phyloP scores from a whole-genome alignment of 305 asterid species.

The Euphrasia arctica region DNA sequence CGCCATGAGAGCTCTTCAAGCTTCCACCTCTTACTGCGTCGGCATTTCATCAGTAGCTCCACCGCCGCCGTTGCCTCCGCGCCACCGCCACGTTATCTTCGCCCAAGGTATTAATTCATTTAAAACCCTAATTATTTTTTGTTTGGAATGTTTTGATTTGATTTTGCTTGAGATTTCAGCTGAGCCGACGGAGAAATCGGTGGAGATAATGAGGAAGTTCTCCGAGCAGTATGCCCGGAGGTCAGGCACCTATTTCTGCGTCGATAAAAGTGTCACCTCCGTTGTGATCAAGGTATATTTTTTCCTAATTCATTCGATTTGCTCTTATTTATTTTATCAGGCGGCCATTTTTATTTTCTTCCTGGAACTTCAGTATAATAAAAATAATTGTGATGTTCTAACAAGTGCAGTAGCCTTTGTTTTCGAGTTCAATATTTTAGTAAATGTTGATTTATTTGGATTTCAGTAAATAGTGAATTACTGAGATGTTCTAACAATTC shows the following conservation, averaged over 20 bases:
- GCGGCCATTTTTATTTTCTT: too few relatives aligned
- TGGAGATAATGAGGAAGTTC: slow-evolving; percentile 92
- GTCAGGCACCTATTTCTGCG: slow-evolving; percentile 84
- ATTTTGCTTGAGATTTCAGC: slow-evolving; percentile 37
- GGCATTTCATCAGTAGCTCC: slow-evolving; percentile 27
- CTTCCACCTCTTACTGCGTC: slow-evolving; percentile 34
- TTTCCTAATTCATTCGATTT: slow-evolving; percentile 18
- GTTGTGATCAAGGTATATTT: slow-evolving; percentile 89
- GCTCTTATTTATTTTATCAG: not conserved
- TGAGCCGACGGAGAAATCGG: slow-evolving; percentile 93
- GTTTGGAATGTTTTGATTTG: slow-evolving; percentile 12
- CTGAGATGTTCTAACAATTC: too few relatives aligned
- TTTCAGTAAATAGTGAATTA: too few relatives aligned
- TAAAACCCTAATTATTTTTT: not conserved
- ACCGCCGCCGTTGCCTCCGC: slow-evolving; percentile 16
- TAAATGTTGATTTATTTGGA: too few relatives aligned
- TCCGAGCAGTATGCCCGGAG: slow-evolving; percentile 97
- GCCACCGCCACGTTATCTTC: slow-evolving; percentile 21
- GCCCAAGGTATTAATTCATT: slow-evolving; percentile 41
- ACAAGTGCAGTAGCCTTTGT: too few relatives aligned
- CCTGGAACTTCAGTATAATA: too few relatives aligned
- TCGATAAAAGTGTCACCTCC: slow-evolving; percentile 91
- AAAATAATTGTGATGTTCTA: too few relatives aligned
- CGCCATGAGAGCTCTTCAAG: slow-evolving; percentile 40
- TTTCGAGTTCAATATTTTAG: too few relatives aligned